Conservation (phyloP, 1,139 yeast genomes). For the Spencermartinsiella ligniputridi region DNA sequence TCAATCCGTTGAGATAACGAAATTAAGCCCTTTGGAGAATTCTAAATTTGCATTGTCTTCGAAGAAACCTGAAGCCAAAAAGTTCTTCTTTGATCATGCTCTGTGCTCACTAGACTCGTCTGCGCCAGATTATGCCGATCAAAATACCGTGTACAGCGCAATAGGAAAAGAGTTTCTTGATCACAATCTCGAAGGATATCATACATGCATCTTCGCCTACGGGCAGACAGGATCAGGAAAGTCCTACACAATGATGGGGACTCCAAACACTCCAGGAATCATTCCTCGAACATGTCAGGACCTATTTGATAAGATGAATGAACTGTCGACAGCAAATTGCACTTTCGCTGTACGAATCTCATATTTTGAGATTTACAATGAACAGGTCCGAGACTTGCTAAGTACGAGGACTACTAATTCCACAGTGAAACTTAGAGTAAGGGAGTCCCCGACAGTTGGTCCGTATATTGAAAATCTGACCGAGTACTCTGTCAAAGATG, state of each 20-base stretch:
- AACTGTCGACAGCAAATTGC: conserved; percentile 39
- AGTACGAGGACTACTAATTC: conserved; percentile 13
- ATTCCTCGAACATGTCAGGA: conserved; percentile 57
- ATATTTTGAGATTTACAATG: conserved; percentile 71
- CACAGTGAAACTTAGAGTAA: conserved; percentile 41
- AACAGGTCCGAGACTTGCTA: conserved; percentile 58
- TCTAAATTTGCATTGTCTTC: not conserved
- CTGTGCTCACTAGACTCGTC: conserved; percentile 50
- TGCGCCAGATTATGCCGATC: conserved; percentile 42
- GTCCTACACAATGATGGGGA: conserved; percentile 72
- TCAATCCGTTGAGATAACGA: conserved; percentile 21
- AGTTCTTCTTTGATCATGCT: conserved; percentile 54
- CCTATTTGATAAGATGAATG: conserved; percentile 45
- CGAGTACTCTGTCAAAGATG: conserved; percentile 44
- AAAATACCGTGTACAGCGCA: conserved; percentile 45
- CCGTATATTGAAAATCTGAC: conserved; percentile 65
- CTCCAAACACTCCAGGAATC: conserved; percentile 47
- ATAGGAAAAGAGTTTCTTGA: conserved; percentile 57
- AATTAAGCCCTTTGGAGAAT: not conserved
- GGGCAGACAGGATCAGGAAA: conserved; percentile 80
- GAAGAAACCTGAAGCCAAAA: conserved; percentile 22
- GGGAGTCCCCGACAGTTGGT: conserved; percentile 59
- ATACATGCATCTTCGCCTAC: conserved; percentile 69
- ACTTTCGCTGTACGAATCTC: conserved; percentile 56
- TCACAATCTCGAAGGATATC: conserved; percentile 64